Base-by-base conservation (phyloP, 495 filamentous ascomycete genomes). In the Penicillium paxilli region DNA sequence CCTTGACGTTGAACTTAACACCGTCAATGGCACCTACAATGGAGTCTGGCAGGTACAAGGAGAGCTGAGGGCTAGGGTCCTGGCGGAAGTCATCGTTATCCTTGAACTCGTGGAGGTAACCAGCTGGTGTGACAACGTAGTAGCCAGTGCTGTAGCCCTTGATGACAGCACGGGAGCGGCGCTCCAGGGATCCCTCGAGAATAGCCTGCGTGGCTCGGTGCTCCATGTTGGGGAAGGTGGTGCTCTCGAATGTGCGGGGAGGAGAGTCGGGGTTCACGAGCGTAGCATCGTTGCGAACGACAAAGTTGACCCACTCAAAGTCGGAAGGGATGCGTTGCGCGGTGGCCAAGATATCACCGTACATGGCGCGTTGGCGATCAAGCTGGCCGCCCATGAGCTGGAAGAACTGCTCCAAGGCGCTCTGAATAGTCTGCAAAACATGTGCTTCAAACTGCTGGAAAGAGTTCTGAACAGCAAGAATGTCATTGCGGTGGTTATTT, bases 21-120 rank as follows among this genome's bases (percentile, higher is more conserved):
- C 87, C 92, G 56, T 78, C 82, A 35, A 91, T 78, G 4, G 79
- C 78, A 51, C 92, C 90, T 51, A 98, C 79, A 21, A 83, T 72
- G 63, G 92, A 95, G 65, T 98, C 95, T 40, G 94, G 94, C 7
- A 98, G 83, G 67, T 91, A 98, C 49, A 98, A 85, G 20, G 88
- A 91, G 8, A 92, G 76, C 67, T 98, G 92, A 0, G 93, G 95
- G 21, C 75, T 70, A 6, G 93, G 92, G 54, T 98, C 95, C 59
- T 81, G 80, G 47, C 80, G 81, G 64, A 89, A 75, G 65, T 96
- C 87, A 69, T 98, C 93, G 65, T 86, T 86, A 63, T 93, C 90
- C 69, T 96, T 96, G 80, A 95, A 98, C 65, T 98, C 94, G 71
- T 98, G 94, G 42, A 98, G 76, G 71, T 87, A 98, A 56, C 88